Evolutionary conservation across 139 green algal genomes (phyloP), one percentile per base, ranked within the genome.

Genomic region (Penium margaritaceum): DNA sequence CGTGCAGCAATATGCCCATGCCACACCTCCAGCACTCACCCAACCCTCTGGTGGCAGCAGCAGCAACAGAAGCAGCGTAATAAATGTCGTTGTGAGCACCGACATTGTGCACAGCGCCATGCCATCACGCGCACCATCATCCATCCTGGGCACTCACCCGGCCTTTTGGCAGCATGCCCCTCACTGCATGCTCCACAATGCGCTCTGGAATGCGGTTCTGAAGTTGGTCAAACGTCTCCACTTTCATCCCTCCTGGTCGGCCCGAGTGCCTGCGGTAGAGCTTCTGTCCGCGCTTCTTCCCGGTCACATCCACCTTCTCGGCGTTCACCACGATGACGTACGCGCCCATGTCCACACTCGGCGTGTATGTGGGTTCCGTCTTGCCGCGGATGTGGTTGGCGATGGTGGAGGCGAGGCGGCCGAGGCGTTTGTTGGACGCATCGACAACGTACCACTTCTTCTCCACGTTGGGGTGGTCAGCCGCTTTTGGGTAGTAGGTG

Each of bases 111-210:
- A n/a, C n/a, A n/a, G n/a, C n/a, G n/a, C n/a, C n/a, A n/a, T n/a
- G n/a, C n/a, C n/a, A n/a, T n/a, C n/a, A n/a, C n/a, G n/a, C n/a
- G n/a, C n/a, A n/a, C n/a, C n/a, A n/a, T n/a, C n/a, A n/a, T n/a
- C n/a, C n/a, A n/a, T n/a, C n/a, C n/a, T n/a, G n/a, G n/a, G n/a
- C n/a, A n/a, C 74, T 72, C 32, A 81, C 74, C 36, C 84, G 71
- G 43, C 89, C 89, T 83, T 97, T 97, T 55, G 95, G 95, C 70
- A 99, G 84, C 95, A 99, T 99, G 64, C 95, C 95, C 79, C 91
- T 90, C 1, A 99, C 91, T 0, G 94, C 92, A 63, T 90, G 89
- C 86, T 99, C 95, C 43, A 99, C 82, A 76, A 99, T 97, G 75
- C 95, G 87, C 88, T 97, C 90, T 1, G 95, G 95, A 29, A 99